Evolutionary conservation across 164 flowering plant species (phyloP).

Genomic region (Saururus chinensis): DNA sequence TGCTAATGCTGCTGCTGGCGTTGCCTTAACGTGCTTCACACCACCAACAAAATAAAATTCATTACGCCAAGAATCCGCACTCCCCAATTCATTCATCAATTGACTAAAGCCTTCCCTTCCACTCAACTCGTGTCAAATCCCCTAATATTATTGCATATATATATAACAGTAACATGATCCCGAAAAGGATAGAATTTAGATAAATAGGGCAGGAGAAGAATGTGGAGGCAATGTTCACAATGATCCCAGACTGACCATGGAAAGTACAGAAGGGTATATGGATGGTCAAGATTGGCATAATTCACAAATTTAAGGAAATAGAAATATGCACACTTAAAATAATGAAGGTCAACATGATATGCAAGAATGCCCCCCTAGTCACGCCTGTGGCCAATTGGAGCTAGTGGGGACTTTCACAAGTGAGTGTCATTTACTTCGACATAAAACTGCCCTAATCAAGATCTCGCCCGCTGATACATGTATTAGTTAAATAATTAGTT

Average conservation of each 20-base stretch:
- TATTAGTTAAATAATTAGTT: not conserved
- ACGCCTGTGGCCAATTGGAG: not conserved
- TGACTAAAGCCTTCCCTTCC: slow-evolving; percentile 4
- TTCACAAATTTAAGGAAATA: no score
- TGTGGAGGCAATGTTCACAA: not conserved
- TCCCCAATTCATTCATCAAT: slow-evolving; percentile 10
- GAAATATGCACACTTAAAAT: no score
- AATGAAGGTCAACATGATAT: not conserved
- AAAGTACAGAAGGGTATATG: no score
- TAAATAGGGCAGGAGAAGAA: not conserved
- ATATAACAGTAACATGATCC: no score
- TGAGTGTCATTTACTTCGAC: not conserved
- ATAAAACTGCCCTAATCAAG: not conserved
- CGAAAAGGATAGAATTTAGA: no score
- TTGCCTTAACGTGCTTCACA: not conserved
- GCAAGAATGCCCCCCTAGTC: not conserved
- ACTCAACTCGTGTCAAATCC: not conserved
- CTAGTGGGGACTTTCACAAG: not conserved
- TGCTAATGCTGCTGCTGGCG: not conserved
- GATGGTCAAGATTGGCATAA: no score
- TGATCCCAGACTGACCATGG: not conserved
- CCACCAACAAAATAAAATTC: not conserved
- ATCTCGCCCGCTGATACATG: no score
- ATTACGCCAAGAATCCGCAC: not conserved
- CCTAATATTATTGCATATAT: not conserved